Base-by-base conservation (phyloP, 768 basidiomycete species). In the Mycena vitilis region DNA sequence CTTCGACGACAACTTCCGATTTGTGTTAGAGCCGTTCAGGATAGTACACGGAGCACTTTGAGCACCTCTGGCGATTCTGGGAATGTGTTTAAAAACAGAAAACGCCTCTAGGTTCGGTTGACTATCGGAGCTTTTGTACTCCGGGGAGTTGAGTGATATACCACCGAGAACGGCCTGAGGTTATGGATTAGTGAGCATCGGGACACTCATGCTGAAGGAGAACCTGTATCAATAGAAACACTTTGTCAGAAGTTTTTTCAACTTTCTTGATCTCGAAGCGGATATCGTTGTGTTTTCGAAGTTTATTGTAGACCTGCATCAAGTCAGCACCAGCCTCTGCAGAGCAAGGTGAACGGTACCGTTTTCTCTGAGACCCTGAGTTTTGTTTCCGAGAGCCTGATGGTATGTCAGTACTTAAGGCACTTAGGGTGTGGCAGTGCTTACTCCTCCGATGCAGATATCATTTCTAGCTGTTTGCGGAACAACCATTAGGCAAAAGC, bases 181-280 rank as follows among this genome's bases (percentile, higher is more conserved):
- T 47, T 51, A 75, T 34, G 72, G 56, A 67, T 23, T 23, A 65
- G n/a, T 18, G 36, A 44, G 49, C 23, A 30, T 30, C 30, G 38
- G 5, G 36, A 25, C 22, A 30, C 22, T 56, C 30, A 9, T 9
- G 42, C 16, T 25, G 12, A 38, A 30, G 30, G 30, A 30, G 30
- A 66, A 93, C 92, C 80, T 97, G 95, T 7, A 95, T 88, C 48
- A 95, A 80, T 8, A 96, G 75, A 76, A 93, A 90, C 12, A 93
- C 85, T 76, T 97, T 97, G 76, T 97, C 94, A 5, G 83, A 78
- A 0, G 90, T 85, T 69, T 85, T 89, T 52, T 91, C 90, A 6
- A 91, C 79, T 70, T 89, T 94, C 78, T 89, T 89, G 6, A 92
- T 77, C 51, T 88, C 84, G 77, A 88, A 98, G 2, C 95, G 90